Conservation (phyloP, 2,329 filamentous ascomycete species). For the Chalaropsis ovoidea region DNA sequence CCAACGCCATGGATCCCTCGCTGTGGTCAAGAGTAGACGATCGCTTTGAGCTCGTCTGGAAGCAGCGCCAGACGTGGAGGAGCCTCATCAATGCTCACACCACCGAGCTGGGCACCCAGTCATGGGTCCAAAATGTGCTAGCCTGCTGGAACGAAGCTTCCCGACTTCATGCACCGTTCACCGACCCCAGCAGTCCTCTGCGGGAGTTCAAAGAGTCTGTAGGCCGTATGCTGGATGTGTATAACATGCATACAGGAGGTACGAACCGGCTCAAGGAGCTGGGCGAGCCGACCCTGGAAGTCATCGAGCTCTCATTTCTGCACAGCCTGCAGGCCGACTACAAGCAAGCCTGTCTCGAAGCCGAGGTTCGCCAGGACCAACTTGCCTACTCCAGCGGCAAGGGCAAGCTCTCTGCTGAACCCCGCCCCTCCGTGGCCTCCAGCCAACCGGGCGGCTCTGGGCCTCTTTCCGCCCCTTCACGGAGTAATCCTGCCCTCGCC, state of each 20-base stretch:
- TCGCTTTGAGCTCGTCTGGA: conserved; percentile 20
- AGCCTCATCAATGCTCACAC: conserved; percentile 18
- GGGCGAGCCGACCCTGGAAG: conserved; percentile 18
- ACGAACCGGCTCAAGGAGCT: conserved; percentile 15
- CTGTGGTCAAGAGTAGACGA: conserved; percentile 21
- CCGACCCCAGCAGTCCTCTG: conserved; percentile 34
- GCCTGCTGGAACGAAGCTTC: conserved; percentile 19
- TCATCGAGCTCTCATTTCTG: conserved; percentile 17
- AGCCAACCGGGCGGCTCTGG: background rate
- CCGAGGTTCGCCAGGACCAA: background rate
- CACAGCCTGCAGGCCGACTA: conserved; percentile 20
- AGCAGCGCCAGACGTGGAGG: conserved; percentile 19
- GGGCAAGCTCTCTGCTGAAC: background rate
- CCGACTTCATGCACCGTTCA: conserved; percentile 18
- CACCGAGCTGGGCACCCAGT: conserved; percentile 13
- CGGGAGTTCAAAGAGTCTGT: conserved; percentile 43
- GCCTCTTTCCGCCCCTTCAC: background rate
- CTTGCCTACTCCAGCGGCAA: background rate
- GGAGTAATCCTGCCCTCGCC: background rate
- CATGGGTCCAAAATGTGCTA: conserved; percentile 20
- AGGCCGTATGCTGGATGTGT: conserved; percentile 34
- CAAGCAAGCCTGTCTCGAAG: conserved; percentile 19
- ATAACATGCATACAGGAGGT: conserved; percentile 22
- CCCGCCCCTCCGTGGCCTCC: background rate
- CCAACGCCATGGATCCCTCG: conserved; percentile 24